These are phyloP conservation scores for Alternaria gaisen DNA, from an alignment of 2,329 filamentous ascomycete species.

Conservation along the genomic window DNA sequence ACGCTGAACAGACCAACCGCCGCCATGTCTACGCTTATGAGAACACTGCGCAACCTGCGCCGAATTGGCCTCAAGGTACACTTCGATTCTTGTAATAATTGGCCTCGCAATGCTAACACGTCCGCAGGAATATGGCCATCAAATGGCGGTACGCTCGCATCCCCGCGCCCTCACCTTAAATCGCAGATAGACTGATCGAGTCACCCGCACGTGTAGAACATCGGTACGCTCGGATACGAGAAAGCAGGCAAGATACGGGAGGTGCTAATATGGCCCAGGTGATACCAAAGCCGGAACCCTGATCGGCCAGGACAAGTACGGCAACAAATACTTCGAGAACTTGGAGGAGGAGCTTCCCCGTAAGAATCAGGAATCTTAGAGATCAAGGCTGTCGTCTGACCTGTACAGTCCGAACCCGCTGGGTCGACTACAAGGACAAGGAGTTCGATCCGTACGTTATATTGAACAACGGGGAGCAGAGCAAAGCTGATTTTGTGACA, in stretches of 20 bases:
- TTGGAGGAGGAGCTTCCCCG: conserved; percentile 85
- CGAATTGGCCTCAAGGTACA: conserved; percentile 86
- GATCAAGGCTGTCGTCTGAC: neutral
- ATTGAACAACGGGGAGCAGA: neutral
- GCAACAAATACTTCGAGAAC: conserved; percentile 99
- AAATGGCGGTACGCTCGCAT: conserved; percentile 79
- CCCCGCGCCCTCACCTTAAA: conserved; percentile 33
- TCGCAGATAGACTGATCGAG: conserved; percentile 38
- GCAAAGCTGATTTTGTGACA: conserved; percentile 54
- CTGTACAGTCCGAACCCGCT: conserved; percentile 83
- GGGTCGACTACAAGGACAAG: conserved; percentile 94
- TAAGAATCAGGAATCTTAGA: conserved; percentile 58
- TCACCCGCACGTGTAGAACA: conserved; percentile 43
- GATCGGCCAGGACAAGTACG: conserved; percentile 85
- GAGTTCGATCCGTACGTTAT: conserved; percentile 77
- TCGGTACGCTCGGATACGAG: conserved; percentile 41
- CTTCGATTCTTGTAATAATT: conserved; percentile 18
- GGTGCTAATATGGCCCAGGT: conserved; percentile 64
- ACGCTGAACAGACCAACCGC: conserved; percentile 32
- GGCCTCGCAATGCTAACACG: conserved; percentile 43
- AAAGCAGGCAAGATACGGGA: neutral
- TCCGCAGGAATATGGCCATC: conserved; percentile 83
- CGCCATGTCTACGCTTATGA: conserved; percentile 88
- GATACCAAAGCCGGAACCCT: conserved; percentile 94
- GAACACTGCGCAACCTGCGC: conserved; percentile 87